These are phyloP conservation scores for Phlebiopsis gigantea DNA, from an alignment of 768 basidiomycete species.

Conservation along the genomic window DNA sequence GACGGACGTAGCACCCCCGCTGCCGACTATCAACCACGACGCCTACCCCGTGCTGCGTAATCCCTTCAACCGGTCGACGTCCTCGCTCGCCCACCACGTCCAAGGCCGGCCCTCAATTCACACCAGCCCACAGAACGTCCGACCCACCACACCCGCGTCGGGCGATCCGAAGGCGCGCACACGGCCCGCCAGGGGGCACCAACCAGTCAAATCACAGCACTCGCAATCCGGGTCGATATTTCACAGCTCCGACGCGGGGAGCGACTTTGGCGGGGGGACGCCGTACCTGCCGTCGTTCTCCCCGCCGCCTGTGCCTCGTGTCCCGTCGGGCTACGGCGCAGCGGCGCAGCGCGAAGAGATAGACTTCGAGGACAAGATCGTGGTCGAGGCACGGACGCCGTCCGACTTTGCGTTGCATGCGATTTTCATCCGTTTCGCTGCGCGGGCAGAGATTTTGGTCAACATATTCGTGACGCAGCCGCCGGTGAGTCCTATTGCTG, in stretches of 20 bases:
- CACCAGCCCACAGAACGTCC: constrained; percentile 46
- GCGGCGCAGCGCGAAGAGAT: constrained; percentile 37
- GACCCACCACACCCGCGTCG: constrained; percentile 59
- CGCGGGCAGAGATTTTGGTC: constrained; percentile 76
- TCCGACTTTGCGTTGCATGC: constrained; percentile 87
- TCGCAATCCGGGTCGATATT: constrained; percentile 74
- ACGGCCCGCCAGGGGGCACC: constrained; percentile 61
- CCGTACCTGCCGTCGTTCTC: constrained; percentile 38
- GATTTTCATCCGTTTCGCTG: constrained; percentile 82
- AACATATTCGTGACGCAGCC: constrained; percentile 63
- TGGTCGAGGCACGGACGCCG: constrained; percentile 73
- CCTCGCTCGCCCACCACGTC: constrained; percentile 56
- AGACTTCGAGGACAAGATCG: constrained; percentile 50
- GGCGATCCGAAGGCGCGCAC: constrained; percentile 31
- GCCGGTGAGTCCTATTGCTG: constrained; percentile 44
- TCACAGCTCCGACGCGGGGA: constrained; percentile 64
- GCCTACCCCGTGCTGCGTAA: constrained; percentile 71
- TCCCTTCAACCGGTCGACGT: constrained; percentile 78
- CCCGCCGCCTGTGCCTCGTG: constrained; percentile 75
- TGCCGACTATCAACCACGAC: constrained; percentile 65
- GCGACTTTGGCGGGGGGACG: constrained; percentile 51
- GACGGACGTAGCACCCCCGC: constrained; percentile 50
- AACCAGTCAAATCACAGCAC: constrained; percentile 65
- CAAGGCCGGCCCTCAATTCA: constrained; percentile 34
- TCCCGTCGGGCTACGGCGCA: constrained; percentile 57